Conservation (phyloP, 805 yeast species). For the Alloascoidea africana region DNA sequence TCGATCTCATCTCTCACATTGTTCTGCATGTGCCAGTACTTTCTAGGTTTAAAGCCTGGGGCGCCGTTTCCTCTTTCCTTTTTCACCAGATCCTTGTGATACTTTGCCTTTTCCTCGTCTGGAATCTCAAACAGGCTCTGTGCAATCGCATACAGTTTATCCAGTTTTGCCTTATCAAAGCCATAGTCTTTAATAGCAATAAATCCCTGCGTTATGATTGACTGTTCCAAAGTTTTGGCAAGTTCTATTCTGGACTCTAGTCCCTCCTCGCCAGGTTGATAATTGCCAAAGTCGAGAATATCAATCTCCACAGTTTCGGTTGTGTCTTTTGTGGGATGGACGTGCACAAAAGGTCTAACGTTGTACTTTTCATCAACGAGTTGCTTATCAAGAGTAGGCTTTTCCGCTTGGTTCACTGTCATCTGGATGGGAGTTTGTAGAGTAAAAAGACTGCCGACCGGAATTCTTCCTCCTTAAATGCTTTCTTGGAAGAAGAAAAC, state of each 20-base stretch:
- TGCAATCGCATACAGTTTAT: constrained; percentile 23
- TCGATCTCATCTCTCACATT: constrained; percentile 29
- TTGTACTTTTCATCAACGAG: constrained; percentile 14
- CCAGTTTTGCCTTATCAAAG: constrained; percentile 18
- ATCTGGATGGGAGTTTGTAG: too few species aligned
- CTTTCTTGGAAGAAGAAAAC: too few species aligned
- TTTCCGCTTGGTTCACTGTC: too few species aligned
- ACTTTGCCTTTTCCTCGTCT: constrained; percentile 22
- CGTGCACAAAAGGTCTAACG: constrained; percentile 18
- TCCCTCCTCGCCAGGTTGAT: constrained; percentile 21
- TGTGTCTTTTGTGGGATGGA: constrained; percentile 11
- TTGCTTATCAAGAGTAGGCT: constrained; percentile 2
- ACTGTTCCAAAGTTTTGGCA: constrained; percentile 23
- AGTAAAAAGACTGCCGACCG: too few species aligned
- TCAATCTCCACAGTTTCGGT: constrained; percentile 16
- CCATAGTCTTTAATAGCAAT: constrained; percentile 29
- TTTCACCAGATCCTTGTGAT: constrained; percentile 19
- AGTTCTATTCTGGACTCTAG: constrained; percentile 16
- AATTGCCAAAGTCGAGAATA: constrained; percentile 22
- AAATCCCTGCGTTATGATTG: constrained; percentile 28
- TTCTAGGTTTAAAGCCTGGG: constrained; percentile 30
- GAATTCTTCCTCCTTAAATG: too few species aligned
- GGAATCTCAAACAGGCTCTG: constrained; percentile 26
- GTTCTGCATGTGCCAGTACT: constrained; percentile 31
- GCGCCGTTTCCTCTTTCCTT: constrained; percentile 30